Conservation (phyloP, 371 early-diverging fungal genomes). For the Actinomortierella wolfii region DNA sequence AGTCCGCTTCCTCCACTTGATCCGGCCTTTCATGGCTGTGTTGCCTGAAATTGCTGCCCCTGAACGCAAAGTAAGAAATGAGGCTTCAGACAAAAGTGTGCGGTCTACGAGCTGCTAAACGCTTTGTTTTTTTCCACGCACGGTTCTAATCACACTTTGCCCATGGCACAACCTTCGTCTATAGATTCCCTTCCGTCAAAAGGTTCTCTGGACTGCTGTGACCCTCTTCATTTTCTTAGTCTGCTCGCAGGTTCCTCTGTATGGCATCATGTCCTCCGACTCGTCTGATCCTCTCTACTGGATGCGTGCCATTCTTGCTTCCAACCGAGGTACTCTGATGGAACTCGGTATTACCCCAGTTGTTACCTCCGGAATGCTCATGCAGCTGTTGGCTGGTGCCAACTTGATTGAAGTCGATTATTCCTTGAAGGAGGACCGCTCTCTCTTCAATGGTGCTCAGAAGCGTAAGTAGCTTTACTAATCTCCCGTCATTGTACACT, state of each 20-base stretch:
- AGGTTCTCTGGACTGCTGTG: slow-evolving; percentile 98
- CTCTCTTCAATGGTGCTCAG: slow-evolving; percentile 97
- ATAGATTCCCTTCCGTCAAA: slow-evolving; percentile 96
- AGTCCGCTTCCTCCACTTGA: slow-evolving; percentile 96
- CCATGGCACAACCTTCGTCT: slow-evolving; percentile 3
- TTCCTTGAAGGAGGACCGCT: slow-evolving; percentile 97
- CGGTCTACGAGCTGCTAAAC: too few species aligned
- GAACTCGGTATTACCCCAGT: slow-evolving; percentile 99
- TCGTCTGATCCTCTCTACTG: slow-evolving; percentile 98
- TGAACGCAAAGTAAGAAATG: slow-evolving; percentile 83
- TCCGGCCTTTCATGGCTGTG: slow-evolving; percentile 98
- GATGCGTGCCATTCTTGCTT: slow-evolving; percentile 99
- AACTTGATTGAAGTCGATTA: slow-evolving; percentile 98
- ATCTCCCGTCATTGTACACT: too few species aligned
- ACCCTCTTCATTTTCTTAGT: slow-evolving; percentile 98
- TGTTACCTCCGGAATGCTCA: slow-evolving; percentile 99
- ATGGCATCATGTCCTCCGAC: slow-evolving; percentile 99
- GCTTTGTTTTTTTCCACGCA: not conserved
- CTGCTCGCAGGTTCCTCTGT: slow-evolving; percentile 99
- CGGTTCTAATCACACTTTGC: not conserved
- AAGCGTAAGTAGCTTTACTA: slow-evolving; percentile 71
- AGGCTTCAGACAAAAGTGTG: not conserved
- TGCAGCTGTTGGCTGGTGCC: slow-evolving; percentile 97
- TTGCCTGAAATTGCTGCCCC: slow-evolving; percentile 98
- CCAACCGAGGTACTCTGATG: slow-evolving; percentile 99